These are phyloP conservation scores for Suhomyces maxii DNA, from an alignment of 1,139 yeast genomes.

Conservation along the genomic window DNA sequence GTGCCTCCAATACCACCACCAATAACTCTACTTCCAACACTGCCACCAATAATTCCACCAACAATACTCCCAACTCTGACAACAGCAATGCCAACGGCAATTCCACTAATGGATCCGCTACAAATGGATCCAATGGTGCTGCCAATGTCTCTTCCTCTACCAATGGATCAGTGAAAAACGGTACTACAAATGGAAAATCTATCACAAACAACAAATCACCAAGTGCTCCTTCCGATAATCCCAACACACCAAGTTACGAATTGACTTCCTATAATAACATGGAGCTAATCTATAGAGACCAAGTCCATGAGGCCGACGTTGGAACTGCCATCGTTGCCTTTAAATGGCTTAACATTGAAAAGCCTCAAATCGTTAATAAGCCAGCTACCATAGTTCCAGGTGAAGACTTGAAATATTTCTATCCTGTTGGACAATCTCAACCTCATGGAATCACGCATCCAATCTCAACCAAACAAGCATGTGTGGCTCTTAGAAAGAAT, in stretches of 20 bases:
- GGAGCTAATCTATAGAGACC: constrained; percentile 47
- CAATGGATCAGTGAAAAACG: constrained; percentile 2
- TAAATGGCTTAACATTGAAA: constrained; percentile 71
- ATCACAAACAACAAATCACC: not conserved
- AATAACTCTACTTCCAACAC: not conserved
- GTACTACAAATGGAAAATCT: not conserved
- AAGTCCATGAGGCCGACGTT: constrained; percentile 12
- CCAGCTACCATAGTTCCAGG: constrained; percentile 43
- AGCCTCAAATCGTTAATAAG: constrained; percentile 54
- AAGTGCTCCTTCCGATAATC: constrained; percentile 5
- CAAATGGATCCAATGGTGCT: constrained; percentile 2
- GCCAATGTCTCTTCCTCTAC: constrained; percentile 4
- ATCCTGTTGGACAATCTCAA: constrained; percentile 58
- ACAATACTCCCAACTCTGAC: not conserved
- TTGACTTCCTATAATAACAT: constrained; percentile 48
- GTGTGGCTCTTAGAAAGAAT: constrained; percentile 62
- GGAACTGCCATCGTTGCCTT: constrained; percentile 46
- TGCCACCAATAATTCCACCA: not conserved
- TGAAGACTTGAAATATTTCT: constrained; percentile 35
- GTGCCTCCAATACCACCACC: not conserved
- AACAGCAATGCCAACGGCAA: constrained; percentile 5
- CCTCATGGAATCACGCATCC: constrained; percentile 73
- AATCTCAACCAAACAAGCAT: constrained; percentile 65
- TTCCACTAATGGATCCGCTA: constrained; percentile 3
- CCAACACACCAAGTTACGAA: constrained; percentile 37